Conservation (phyloP, 352 stramenopile genomes). For the Globisporangium orthogonon region DNA sequence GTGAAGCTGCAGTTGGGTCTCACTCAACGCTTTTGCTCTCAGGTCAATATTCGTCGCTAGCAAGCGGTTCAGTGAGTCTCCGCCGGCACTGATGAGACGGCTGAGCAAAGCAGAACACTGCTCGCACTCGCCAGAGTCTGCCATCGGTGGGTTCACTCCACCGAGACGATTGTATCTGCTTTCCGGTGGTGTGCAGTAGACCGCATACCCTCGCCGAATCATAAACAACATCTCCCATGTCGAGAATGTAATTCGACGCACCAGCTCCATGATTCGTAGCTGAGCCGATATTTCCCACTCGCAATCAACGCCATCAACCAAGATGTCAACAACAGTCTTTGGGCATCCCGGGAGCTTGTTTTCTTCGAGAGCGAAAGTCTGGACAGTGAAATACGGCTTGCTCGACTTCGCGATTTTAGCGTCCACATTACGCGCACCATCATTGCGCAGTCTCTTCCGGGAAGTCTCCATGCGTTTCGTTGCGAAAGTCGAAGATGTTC, state of each 20-base stretch:
- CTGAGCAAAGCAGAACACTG: constrained; percentile 25
- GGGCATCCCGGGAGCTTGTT: constrained; percentile 31
- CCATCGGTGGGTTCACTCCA: constrained; percentile 48
- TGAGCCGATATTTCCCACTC: constrained; percentile 51
- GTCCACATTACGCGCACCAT: not conserved
- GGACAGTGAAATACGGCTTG: constrained; percentile 36
- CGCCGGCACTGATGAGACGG: constrained; percentile 54
- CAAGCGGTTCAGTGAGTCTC: constrained; percentile 59
- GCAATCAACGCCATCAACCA: constrained; percentile 34
- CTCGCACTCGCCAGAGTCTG: constrained; percentile 37
- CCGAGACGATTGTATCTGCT: constrained; percentile 57
- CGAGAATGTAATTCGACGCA: constrained; percentile 59
- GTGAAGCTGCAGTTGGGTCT: constrained; percentile 23
- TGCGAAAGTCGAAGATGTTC: constrained; percentile 8
- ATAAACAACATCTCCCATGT: constrained; percentile 79
- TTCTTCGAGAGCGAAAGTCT: constrained; percentile 66
- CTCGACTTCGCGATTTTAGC: constrained; percentile 1
- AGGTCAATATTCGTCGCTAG: constrained; percentile 41
- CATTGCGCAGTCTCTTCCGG: not conserved
- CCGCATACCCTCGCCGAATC: constrained; percentile 46
- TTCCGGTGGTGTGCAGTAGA: constrained; percentile 31
- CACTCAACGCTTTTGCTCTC: constrained; percentile 23
- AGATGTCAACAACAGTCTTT: constrained; percentile 64
- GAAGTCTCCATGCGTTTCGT: not conserved
- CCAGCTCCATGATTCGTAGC: constrained; percentile 54